These are phyloP conservation scores for Ramularia endophylla DNA, from an alignment of 2,329 filamentous ascomycete species.

Conservation along the genomic window DNA sequence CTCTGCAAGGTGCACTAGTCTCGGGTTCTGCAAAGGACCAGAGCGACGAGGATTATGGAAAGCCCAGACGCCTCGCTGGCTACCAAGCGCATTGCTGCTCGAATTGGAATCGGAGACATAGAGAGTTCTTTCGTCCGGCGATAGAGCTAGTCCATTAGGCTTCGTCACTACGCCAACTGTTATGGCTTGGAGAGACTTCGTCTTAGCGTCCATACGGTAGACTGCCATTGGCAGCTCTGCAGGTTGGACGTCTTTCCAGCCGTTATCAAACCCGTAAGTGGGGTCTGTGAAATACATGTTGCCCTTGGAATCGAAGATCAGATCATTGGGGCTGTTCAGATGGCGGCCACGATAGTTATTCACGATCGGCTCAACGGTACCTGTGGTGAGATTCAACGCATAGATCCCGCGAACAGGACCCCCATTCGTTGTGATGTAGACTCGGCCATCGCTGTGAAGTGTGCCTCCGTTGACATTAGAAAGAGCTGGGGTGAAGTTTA, in stretches of 20 bases:
- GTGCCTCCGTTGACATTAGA: constrained; percentile 24
- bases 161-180: constrained; percentile 41
- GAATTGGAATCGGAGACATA: constrained; percentile 24
- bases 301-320: constrained; percentile 44
- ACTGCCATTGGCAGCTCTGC: constrained; percentile 52
- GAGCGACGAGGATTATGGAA: constrained; percentile 13
- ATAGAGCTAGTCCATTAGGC: constrained; percentile 24
- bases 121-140: constrained; percentile 19
- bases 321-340: constrained; percentile 57
- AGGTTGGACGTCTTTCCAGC: constrained; percentile 45
- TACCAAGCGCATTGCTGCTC: constrained; percentile 5
- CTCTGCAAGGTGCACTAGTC: constrained; percentile 33
- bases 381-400: constrained; percentile 14
- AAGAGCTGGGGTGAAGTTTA: constrained; percentile 18
- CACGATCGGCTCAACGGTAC: constrained; percentile 35
- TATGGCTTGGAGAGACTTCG: constrained; percentile 46
- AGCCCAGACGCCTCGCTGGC: constrained; percentile 37
- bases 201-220: constrained; percentile 49
- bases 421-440: constrained; percentile 23
- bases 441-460: constrained; percentile 16
- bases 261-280: constrained; percentile 36
- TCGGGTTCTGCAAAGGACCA: constrained; percentile 24
- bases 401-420: constrained; percentile 18
- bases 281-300: constrained; percentile 28
- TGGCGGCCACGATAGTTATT: constrained; percentile 57